Evolutionary conservation across 2,329 filamentous ascomycete genomes (phyloP).

Genomic region (Fusarium nygamai): DNA sequence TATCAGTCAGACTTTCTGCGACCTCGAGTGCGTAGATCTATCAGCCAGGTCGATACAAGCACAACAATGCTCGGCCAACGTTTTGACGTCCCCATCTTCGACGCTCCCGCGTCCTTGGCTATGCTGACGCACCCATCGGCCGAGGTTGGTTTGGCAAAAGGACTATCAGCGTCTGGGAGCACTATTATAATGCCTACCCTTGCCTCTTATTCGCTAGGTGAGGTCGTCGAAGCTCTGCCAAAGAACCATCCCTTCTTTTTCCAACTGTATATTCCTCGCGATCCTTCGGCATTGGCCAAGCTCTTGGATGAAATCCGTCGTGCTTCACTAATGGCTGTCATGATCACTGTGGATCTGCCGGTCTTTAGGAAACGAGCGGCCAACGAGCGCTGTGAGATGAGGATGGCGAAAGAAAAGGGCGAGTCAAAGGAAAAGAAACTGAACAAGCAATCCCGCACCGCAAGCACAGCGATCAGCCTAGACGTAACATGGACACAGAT

Average conservation of each 20-base stretch:
- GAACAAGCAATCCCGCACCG: background rate
- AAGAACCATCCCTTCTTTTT: background rate
- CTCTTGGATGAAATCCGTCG: background rate
- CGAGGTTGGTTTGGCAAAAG: background rate
- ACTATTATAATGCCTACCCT: background rate
- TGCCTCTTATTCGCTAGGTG: background rate
- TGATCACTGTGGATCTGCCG: background rate
- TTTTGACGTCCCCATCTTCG: background rate
- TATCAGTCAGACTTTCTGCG: background rate
- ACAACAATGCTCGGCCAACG: background rate
- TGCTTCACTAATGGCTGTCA: background rate
- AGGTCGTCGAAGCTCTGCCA: background rate
- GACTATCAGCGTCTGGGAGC: background rate
- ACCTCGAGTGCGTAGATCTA: background rate
- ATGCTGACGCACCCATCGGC: background rate
- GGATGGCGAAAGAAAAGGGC: background rate
- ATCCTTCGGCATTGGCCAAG: accelerated
- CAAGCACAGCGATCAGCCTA: background rate
- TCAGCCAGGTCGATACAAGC: background rate
- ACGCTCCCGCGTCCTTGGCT: background rate
- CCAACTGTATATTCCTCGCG: background rate
- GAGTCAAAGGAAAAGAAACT: accelerated
- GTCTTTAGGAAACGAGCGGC: background rate
- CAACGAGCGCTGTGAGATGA: background rate
- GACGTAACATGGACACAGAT: accelerated